Percentiles rank a stretch among this genome's conserved stretches.
These are phyloP conservation scores for Starmerella floricola DNA, from an alignment of 805 yeast species.

Conservation along the genomic window DNA sequence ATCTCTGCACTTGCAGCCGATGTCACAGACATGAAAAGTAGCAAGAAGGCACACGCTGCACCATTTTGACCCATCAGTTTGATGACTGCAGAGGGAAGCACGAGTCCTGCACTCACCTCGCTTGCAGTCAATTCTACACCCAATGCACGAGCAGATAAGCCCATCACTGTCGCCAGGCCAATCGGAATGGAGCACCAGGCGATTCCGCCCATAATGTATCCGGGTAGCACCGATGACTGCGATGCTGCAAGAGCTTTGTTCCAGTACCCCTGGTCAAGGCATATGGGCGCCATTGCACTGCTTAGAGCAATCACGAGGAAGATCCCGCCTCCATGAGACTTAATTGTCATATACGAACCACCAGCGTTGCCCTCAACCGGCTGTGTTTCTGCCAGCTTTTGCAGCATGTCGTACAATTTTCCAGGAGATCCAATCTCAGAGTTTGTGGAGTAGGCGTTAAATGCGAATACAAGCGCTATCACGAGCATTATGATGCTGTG, in stretches of 20 bases:
- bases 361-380: constrained; percentile 31
- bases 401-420: constrained; percentile 34
- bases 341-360: constrained; percentile 33
- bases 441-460: constrained; percentile 31
- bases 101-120: constrained; percentile 61
- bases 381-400: constrained; percentile 27
- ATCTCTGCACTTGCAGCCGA: constrained; percentile 81
- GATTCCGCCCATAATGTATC: constrained; percentile 37
- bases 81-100: constrained; percentile 53
- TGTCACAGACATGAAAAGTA: constrained; percentile 77
- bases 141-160: constrained; percentile 36
- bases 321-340: constrained; percentile 25
- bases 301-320: constrained; percentile 32
- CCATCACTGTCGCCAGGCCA: constrained; percentile 28
- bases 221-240: constrained; percentile 33
- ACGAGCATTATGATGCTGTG: constrained; percentile 38
- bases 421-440: constrained; percentile 36
- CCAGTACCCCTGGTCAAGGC: constrained; percentile 29
- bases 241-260: constrained; percentile 36
- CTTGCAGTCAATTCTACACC: no score
- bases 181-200: constrained; percentile 38
- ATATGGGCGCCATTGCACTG: constrained; percentile 20
- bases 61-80: constrained; percentile 77
- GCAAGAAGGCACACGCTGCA: constrained; percentile 59
- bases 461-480: constrained; percentile 30